Conservation (phyloP, 2,329 filamentous ascomycete species). For the Metarhizium rileyi region DNA sequence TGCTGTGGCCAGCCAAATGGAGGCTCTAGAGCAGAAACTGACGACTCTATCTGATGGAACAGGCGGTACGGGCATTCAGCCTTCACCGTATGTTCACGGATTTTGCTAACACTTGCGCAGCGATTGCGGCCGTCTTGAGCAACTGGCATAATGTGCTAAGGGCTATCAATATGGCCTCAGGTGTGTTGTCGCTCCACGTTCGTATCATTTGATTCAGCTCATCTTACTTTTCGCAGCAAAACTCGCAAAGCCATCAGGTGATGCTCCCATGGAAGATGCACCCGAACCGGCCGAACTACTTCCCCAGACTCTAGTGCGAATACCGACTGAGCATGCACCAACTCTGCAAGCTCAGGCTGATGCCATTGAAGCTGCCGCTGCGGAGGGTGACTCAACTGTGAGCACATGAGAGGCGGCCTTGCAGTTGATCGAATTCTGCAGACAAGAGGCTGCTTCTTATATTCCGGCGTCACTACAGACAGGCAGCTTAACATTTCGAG, state of each 20-base stretch:
- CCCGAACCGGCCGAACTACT: slow-evolving; percentile 39
- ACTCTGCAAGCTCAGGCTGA: slow-evolving; percentile 52
- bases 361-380: slow-evolving; percentile 33
- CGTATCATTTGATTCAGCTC: not conserved
- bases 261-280: slow-evolving; percentile 19
- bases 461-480: not conserved
- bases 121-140: slow-evolving; percentile 71
- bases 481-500: not conserved
- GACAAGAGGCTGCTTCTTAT: not conserved
- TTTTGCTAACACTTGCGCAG: slow-evolving; percentile 34
- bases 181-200: slow-evolving; percentile 37
- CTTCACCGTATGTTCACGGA: not conserved
- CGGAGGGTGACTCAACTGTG: slow-evolving; percentile 22
- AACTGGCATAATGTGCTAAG: slow-evolving; percentile 85
- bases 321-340: slow-evolving; percentile 70
- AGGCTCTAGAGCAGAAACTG: slow-evolving; percentile 68
- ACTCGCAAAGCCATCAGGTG: slow-evolving; percentile 50
- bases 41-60: slow-evolving; percentile 71
- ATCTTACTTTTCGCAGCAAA: slow-evolving; percentile 42
- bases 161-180: slow-evolving; percentile 78
- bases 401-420: slow-evolving; percentile 4
- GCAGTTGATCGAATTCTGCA: not conserved
- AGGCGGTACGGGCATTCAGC: slow-evolving; percentile 46
- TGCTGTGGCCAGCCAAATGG: slow-evolving; percentile 72
- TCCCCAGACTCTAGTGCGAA: slow-evolving; percentile 74